Evolutionary conservation across 805 yeast species (phyloP).

Genomic region (Hanseniaspora lachancei): DNA sequence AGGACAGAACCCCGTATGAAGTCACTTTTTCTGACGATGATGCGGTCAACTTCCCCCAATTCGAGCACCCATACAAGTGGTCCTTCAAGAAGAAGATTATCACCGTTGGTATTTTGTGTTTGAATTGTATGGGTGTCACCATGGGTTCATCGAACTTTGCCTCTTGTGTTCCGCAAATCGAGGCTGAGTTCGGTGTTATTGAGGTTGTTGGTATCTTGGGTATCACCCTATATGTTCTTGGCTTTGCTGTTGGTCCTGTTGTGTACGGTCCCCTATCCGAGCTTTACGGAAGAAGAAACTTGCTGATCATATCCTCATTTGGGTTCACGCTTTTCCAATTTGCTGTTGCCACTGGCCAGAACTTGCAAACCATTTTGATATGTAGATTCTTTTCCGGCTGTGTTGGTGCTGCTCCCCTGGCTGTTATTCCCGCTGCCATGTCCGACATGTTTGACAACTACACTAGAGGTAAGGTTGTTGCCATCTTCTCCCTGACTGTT

Average conservation of each 20-base stretch:
- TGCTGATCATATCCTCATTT: conserved; percentile 43
- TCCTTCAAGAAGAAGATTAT: conserved; percentile 33
- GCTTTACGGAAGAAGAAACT: conserved; percentile 54
- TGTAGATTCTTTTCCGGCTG: conserved; percentile 72
- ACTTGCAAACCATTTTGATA: conserved; percentile 62
- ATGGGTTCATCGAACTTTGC: conserved; percentile 81
- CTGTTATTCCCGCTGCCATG: conserved; percentile 75
- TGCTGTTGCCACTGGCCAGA: conserved; percentile 67
- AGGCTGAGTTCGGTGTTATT: conserved; percentile 45
- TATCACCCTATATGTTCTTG: conserved; percentile 72
- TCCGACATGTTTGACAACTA: conserved; percentile 63
- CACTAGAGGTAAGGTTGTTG: conserved; percentile 63
- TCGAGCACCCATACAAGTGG: conserved; percentile 66
- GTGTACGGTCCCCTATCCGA: conserved; percentile 86
- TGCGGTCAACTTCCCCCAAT: conserved; percentile 62
- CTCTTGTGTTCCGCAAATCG: conserved; percentile 39
- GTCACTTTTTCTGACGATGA: conserved; percentile 43
- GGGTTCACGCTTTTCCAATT: conserved; percentile 49
- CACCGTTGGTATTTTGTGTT: conserved; percentile 36
- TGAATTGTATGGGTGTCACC: conserved; percentile 40
- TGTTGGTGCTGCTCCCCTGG: conserved; percentile 74
- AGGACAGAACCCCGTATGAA: conserved; percentile 41
- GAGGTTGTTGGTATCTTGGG: conserved; percentile 59
- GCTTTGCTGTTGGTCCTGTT: conserved; percentile 87
- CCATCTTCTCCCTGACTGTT: conserved; percentile 57